A percentile compares a stretch with the other conserved stretches of the same genome.
Conservation (phyloP, 2,329 filamentous ascomycete species). For the Claviceps sp. region DNA sequence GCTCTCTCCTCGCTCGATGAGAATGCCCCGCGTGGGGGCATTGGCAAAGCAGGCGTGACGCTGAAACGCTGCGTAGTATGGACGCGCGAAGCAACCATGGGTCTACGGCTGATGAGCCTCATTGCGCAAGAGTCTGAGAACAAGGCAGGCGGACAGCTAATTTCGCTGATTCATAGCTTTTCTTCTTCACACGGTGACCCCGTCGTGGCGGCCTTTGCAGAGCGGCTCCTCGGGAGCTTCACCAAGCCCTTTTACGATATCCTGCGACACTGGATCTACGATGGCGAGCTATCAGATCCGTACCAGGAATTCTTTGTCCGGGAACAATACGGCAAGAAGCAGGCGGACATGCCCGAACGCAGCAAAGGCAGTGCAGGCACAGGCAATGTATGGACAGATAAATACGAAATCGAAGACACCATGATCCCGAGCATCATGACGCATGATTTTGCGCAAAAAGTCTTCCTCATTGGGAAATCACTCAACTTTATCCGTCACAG, state of each 20-base stretch:
- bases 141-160: slow-evolving; percentile 76
- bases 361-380: slow-evolving; percentile 35
- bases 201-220: slow-evolving; percentile 84
- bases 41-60: slow-evolving; percentile 81
- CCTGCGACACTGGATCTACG: slow-evolving; percentile 92
- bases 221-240: slow-evolving; percentile 73
- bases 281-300: slow-evolving; percentile 93
- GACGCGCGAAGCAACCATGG: slow-evolving; percentile 96
- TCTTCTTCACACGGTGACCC: slow-evolving; percentile 91
- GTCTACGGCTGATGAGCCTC: slow-evolving; percentile 78
- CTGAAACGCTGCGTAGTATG: slow-evolving; percentile 92
- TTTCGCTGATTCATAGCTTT: slow-evolving; percentile 86
- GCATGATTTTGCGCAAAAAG: slow-evolving; percentile 84
- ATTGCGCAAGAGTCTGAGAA: slow-evolving; percentile 85
- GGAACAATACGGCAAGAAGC: slow-evolving; percentile 48
- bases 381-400: slow-evolving; percentile 95
- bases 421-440: slow-evolving; percentile 94
- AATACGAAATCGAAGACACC: slow-evolving; percentile 71
- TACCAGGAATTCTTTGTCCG: slow-evolving; percentile 92
- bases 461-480: slow-evolving; percentile 94
- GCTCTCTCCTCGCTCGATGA: slow-evolving; percentile 65
- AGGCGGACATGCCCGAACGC: slow-evolving; percentile 33
- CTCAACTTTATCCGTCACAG: slow-evolving; percentile 96
- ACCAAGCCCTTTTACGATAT: slow-evolving; percentile 96
- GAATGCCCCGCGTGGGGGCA: slow-evolving; percentile 49